These are phyloP conservation scores for Coelastrella sp. DNA, from an alignment of 139 green algal species.

Conservation along the genomic window DNA sequence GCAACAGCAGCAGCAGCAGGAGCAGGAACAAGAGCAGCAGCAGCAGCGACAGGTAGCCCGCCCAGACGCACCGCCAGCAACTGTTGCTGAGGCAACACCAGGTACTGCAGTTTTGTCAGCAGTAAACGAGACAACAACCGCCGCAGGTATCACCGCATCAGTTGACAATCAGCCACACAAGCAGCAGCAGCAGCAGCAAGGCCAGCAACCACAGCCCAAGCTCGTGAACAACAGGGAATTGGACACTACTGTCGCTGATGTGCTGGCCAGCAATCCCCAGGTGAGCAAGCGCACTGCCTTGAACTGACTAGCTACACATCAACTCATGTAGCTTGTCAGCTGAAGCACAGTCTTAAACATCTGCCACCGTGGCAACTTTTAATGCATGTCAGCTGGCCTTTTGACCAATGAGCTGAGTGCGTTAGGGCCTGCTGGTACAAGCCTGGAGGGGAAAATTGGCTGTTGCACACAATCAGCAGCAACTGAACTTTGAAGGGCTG, in stretches of 20 bases:
- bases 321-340: neutral
- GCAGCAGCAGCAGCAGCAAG: neutral
- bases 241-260: neutral
- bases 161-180: neutral
- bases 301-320: neutral
- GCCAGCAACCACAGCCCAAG: neutral
- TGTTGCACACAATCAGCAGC: too few relatives aligned
- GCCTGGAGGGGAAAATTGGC: too few relatives aligned
- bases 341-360: neutral
- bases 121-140: too few relatives aligned
- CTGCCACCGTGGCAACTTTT: neutral
- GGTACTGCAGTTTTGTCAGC: neutral
- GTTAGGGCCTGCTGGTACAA: too few relatives aligned
- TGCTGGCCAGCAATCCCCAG: neutral
- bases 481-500: too few relatives aligned
- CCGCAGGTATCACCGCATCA: neutral
- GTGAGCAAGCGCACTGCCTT: neutral
- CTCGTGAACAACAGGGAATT: neutral
- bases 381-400: too few relatives aligned
- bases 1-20: neutral
- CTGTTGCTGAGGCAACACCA: neutral
- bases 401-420: too few relatives aligned
- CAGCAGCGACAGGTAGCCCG: neutral
- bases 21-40: constrained; percentile 3
- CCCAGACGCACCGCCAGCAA: neutral